These are phyloP conservation scores for Pseudocercospora pini-densiflorae DNA, from an alignment of 2,329 filamentous ascomycete genomes.

Conservation along the genomic window DNA sequence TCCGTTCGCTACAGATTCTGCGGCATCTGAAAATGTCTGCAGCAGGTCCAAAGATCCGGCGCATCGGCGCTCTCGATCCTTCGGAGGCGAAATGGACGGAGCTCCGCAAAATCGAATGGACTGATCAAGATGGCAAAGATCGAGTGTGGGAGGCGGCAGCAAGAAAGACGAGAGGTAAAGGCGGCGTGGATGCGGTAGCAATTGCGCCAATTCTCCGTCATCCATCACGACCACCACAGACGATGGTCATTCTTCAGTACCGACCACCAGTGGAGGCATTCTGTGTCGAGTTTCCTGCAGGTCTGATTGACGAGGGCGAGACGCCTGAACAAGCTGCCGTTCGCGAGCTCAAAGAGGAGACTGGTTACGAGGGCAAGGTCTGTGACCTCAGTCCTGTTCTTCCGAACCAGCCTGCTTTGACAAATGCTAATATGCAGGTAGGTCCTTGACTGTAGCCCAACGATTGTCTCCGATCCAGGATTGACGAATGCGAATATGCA, in stretches of 20 bases:
- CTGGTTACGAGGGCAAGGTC: slow-evolving; percentile 62
- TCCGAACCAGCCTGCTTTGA: slow-evolving; percentile 62
- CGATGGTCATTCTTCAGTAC: slow-evolving; percentile 63
- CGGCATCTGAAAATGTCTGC: slow-evolving; percentile 31
- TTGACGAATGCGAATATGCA: slow-evolving; percentile 66
- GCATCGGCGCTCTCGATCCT: slow-evolving; percentile 54
- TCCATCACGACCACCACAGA: slow-evolving; percentile 51
- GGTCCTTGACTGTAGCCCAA: slow-evolving; percentile 59
- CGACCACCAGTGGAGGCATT: slow-evolving; percentile 63
- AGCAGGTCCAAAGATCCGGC: slow-evolving; percentile 51
- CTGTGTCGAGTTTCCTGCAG: slow-evolving; percentile 65
- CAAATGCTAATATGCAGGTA: slow-evolving; percentile 42
- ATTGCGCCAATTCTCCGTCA: slow-evolving; percentile 60
- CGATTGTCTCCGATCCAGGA: slow-evolving; percentile 70
- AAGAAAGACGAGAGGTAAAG: slow-evolving; percentile 57
- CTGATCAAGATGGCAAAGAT: slow-evolving; percentile 46
- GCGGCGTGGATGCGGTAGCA: slow-evolving; percentile 64
- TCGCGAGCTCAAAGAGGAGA: slow-evolving; percentile 66
- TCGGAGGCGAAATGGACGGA: slow-evolving; percentile 62
- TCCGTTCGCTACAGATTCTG: slow-evolving; percentile 24
- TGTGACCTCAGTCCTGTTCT: slow-evolving; percentile 59
- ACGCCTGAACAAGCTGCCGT: slow-evolving; percentile 60
- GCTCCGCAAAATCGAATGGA: slow-evolving; percentile 56
- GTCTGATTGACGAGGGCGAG: slow-evolving; percentile 63
- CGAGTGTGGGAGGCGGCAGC: slow-evolving; percentile 57